Evolutionary conservation across 768 basidiomycete genomes (phyloP).

Genomic region (Mycena amicta): DNA sequence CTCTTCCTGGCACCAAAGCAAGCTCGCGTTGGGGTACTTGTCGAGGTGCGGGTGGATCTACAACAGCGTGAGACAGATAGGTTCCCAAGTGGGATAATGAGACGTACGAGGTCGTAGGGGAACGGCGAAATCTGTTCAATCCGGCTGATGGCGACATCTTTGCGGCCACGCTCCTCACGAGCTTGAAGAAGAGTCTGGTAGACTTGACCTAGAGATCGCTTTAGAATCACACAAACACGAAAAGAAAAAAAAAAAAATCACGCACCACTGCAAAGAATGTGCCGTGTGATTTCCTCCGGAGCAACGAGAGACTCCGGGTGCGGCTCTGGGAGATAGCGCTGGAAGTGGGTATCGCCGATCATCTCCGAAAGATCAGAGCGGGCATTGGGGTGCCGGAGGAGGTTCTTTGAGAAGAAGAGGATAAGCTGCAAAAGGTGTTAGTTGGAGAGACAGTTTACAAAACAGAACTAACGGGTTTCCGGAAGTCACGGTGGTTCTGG

Average conservation of each 20-base stretch:
- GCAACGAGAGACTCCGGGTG: conserved; percentile 70
- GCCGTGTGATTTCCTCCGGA: conserved; percentile 86
- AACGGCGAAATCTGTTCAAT: conserved; percentile 96
- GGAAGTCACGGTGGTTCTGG: conserved; percentile 96
- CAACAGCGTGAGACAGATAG: conserved; percentile 12
- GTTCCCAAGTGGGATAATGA: conserved; percentile 2
- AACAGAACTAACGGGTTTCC: no score
- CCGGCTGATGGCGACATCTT: conserved; percentile 91
- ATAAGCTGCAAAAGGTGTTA: no score
- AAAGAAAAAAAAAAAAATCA: conserved; percentile 32
- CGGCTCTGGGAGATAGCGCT: conserved; percentile 89
- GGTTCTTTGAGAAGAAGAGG: conserved; percentile 94
- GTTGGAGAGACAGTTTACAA: no score
- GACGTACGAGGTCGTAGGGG: conserved; percentile 88
- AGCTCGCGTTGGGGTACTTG: conserved; percentile 91
- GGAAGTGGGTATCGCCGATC: conserved; percentile 86
- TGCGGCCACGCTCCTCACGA: conserved; percentile 88
- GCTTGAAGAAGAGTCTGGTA: conserved; percentile 89
- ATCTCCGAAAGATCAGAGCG: conserved; percentile 88
- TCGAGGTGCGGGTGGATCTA: conserved; percentile 93
- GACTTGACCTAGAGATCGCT: conserved; percentile 76
- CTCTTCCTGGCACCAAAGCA: conserved; percentile 97
- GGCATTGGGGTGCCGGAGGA: conserved; percentile 92
- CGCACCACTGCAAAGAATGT: conserved; percentile 91
- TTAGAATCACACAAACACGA: conserved; percentile 2